Evolutionary conservation across 768 basidiomycete species (phyloP), one percentile per base, ranked within the genome.

Genomic region (Suillus alpinus): DNA sequence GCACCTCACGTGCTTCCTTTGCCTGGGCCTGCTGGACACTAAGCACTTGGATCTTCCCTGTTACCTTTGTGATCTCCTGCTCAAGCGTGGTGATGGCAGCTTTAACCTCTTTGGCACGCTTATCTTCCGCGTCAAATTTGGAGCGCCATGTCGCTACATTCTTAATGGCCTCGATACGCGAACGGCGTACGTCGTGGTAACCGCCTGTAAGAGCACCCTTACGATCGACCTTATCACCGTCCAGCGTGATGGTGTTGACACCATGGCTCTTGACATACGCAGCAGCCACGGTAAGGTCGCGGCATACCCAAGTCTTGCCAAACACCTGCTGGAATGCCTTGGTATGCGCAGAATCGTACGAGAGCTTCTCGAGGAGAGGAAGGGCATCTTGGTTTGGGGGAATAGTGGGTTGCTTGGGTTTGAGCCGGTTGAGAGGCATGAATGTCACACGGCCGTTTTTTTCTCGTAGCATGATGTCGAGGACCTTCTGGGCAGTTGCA

Each of bases 301-400:
- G 85, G 72, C 96, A 98, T 26, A 99, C 93, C 72, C 95, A 94
- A 0, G 96, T 98, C 75, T 94, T 94, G 40, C 95, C 95, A 65
- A 99, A 99, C 12, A 98, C 95, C 70, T 98, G 97, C 68, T 94
- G 87, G 76, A 98, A 94, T 0, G 97, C 97, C 66, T 91, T 91
- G 50, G 82, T 79, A 68, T 87, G 89, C 20, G 70, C 73, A 0
- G 77, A 77, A 56, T 95, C 89, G 69, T 86, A 98, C 2, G 81
- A 80, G 59, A 99, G 83, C 71, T 94, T 95, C 63, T 86, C 82
- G 34, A 99, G 81, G 51, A 94, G 84, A 0, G 92, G 91, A 58
- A 91, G 87, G 0, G 89, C 88, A 62, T 92, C 89, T 61, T 87
- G 83, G 0, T 87, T 89, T 50, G 82, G 83, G 9, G 88, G 88